Conservation (phyloP, 78 protist species). For the Polysphondylium violaceum region DNA sequence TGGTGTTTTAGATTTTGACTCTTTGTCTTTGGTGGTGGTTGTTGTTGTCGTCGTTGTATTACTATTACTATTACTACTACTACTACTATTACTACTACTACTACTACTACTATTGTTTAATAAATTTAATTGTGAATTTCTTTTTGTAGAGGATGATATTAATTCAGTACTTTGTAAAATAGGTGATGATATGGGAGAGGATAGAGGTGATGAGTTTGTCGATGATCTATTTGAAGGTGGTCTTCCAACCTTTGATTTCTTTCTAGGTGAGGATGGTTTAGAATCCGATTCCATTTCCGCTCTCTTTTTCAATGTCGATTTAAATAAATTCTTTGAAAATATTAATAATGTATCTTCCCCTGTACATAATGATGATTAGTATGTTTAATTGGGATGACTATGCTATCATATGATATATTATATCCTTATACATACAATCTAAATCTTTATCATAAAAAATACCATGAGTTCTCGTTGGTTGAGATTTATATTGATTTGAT, state of each 20-base stretch:
- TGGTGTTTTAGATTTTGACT: neutral
- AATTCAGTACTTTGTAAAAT: neutral
- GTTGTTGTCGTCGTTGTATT: neutral
- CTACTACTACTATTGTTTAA: neutral
- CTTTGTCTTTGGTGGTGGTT: neutral
- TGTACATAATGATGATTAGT: too few relatives aligned
- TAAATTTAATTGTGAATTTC: conserved; percentile 3
- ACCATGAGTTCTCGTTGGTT: conserved; percentile 19
- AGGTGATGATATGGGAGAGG: neutral
- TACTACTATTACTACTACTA: neutral
- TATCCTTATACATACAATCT: too few relatives aligned
- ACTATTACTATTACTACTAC: neutral
- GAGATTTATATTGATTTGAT: too few relatives aligned
- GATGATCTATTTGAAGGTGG: neutral
- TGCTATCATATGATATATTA: too few relatives aligned
- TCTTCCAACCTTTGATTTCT: neutral
- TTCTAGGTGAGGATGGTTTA: neutral
- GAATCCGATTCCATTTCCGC: neutral
- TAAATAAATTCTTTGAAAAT: neutral
- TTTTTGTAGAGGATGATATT: neutral
- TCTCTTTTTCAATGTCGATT: neutral
- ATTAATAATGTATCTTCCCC: neutral
- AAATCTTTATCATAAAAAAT: conserved; percentile 30
- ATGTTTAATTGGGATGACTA: too few relatives aligned
- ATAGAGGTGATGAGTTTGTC: neutral